Percentiles rank a stretch among this genome's conserved stretches.
These are phyloP conservation scores for Neurospora cerealis DNA, from an alignment of 495 filamentous ascomycete species.

Conservation along the genomic window DNA sequence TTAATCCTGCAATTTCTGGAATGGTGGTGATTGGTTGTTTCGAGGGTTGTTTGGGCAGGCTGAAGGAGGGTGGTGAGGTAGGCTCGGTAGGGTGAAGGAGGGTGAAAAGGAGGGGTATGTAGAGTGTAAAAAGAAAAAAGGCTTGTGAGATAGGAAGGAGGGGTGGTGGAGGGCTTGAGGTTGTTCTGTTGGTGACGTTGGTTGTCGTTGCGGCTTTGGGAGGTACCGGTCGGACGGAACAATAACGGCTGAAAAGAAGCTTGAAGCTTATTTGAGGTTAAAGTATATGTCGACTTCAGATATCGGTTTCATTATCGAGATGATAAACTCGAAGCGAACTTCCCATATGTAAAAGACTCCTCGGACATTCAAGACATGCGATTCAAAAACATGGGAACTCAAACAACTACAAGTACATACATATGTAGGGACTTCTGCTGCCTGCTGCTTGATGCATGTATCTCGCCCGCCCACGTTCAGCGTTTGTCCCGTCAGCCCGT, in stretches of 20 bases:
- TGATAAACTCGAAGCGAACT: neutral
- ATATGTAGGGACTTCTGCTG: neutral
- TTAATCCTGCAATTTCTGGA: neutral
- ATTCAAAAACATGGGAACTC: neutral
- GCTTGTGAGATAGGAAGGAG: neutral
- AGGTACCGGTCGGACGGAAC: neutral
- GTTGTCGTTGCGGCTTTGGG: neutral
- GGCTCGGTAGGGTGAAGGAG: neutral
- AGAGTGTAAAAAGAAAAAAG: neutral
- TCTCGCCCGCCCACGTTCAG: neutral
- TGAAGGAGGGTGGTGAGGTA: neutral
- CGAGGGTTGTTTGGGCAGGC: neutral
- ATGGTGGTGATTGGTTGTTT: neutral
- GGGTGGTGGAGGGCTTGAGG: neutral
- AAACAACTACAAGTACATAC: neutral
- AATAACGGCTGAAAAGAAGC: neutral
- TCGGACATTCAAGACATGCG: neutral
- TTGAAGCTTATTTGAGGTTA: neutral
- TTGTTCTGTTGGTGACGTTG: neutral
- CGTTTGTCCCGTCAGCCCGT: neutral
- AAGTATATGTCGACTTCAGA: neutral
- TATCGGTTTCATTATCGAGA: neutral
- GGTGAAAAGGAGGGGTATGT: neutral
- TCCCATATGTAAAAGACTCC: neutral
- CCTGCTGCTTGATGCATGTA: neutral